Base-by-base conservation (phyloP, 2,329 filamentous ascomycete species). In the Hypoxylon sp. region DNA sequence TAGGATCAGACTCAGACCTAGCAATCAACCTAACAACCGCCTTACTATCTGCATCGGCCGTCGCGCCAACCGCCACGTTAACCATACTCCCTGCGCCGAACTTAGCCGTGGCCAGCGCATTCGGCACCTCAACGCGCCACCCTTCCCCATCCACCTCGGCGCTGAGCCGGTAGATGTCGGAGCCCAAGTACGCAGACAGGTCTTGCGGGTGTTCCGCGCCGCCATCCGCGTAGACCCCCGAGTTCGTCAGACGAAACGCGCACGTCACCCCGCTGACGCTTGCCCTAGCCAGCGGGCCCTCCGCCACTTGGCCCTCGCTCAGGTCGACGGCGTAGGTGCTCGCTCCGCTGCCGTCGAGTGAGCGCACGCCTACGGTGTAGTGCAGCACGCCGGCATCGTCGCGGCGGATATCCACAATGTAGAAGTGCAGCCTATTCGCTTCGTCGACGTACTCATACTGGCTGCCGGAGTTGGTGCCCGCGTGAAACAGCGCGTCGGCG, bases 401-500 rank as follows among this genome's bases (percentile, higher is more conserved):
- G 2, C 83, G 80, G 19, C 79, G 75, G 9, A 79, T 79, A 9
- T 81, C 76, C 17, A 87, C 62, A 13, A 87, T 76, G 71, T 87
- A 87, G 21, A 87, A 80, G 65, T 86, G 84, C 51, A 87, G 68
- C 2, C 79, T 72, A 60, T 87, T 87, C 2, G 80, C 74, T 69
- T 78, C 75, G 67, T 87, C 85, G 5, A 82, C 73, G 68, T 82
- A 79, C 75, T 87, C 85, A 60, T 76, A 86, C 72, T 84, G 70
- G 30, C 83, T 85, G 4, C 84, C 84, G 0, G 83, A 85, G 17
- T 82, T 76, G 0, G 84, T 85, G 10, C 85, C 85, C 0, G 84
- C 84, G 69, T 87, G 84, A 78, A 87, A 87, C 14, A 87, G 76
- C 2, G 85, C 85, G 65, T 87, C 85, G 1, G 82, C 80, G 0